Conservation (phyloP, 441 rosid species). For the Bocquillonia castaneifolia region DNA sequence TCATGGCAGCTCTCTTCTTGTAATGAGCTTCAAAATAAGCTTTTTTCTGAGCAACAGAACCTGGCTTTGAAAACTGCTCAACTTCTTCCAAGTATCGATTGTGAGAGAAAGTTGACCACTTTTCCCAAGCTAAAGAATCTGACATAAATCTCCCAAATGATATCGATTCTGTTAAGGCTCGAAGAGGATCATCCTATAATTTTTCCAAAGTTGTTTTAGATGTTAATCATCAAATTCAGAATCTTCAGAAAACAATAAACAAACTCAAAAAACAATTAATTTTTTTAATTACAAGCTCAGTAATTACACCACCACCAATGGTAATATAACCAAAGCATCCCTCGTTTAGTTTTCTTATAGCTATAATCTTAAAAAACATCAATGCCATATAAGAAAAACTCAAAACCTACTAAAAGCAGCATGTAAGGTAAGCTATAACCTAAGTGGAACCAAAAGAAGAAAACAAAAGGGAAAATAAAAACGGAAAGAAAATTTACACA, state of each 20-base stretch:
- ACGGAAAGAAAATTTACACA: background rate
- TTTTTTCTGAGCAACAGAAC: slow-evolving; percentile 87
- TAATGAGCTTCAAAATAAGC: slow-evolving; percentile 88
- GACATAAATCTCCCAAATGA: slow-evolving; percentile 88
- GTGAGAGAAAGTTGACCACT: slow-evolving; percentile 89
- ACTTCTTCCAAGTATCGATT: slow-evolving; percentile 90
- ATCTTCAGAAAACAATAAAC: background rate
- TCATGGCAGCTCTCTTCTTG: slow-evolving; percentile 69
- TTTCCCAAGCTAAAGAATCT: slow-evolving; percentile 83
- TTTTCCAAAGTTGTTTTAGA: background rate
- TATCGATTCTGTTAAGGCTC: slow-evolving; percentile 66
- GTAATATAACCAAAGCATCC: background rate
- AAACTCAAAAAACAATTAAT: no score
- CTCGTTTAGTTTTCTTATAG: background rate
- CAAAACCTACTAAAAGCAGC: background rate
- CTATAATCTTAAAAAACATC: background rate
- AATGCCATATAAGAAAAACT: background rate
- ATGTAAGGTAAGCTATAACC: background rate
- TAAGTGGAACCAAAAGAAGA: background rate
- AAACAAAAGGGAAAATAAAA: background rate
- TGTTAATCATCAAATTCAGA: background rate
- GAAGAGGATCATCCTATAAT: slow-evolving; percentile 56
- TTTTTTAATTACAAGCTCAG: no score
- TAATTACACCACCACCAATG: no score
- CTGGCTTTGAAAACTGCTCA: slow-evolving; percentile 76